A percentile compares a stretch with the other conserved stretches of the same genome.
These are phyloP conservation scores for Boletus sensibilis DNA, from an alignment of 768 basidiomycete species.

Conservation along the genomic window DNA sequence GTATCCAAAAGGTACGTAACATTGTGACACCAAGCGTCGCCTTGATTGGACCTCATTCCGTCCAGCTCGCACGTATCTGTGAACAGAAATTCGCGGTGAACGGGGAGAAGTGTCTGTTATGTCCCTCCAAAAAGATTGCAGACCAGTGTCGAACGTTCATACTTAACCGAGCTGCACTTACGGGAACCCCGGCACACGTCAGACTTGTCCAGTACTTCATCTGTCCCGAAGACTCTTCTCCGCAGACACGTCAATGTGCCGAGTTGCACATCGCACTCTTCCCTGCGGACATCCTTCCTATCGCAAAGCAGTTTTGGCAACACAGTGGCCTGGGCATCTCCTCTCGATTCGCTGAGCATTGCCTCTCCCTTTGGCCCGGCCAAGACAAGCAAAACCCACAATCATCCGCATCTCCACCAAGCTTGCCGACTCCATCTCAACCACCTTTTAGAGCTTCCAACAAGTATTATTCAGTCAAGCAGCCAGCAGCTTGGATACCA, in stretches of 20 bases:
- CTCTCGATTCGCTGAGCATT: conserved; percentile 81
- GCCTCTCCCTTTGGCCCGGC: conserved; percentile 63
- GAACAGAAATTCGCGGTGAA: conserved; percentile 72
- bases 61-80: conserved; percentile 75
- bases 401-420: conserved; percentile 30
- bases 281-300: conserved; percentile 51
- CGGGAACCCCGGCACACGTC: conserved; percentile 45
- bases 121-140: conserved; percentile 70
- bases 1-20: conserved; percentile 73
- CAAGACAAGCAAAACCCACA: conserved; percentile 33
- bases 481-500: conserved; percentile 8
- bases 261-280: conserved; percentile 86
- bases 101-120: conserved; percentile 76
- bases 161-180: conserved; percentile 43
- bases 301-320: conserved; percentile 95
- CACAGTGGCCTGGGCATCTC: conserved; percentile 90
- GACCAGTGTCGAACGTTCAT: conserved; percentile 77
- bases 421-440: conserved; percentile 24
- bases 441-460: conserved; percentile 47
- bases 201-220: conserved; percentile 72
- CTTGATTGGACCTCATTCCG: not conserved
- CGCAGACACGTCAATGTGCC: conserved; percentile 34
- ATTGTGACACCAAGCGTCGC: conserved; percentile 16
- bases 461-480: conserved; percentile 52
- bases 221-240: conserved; percentile 51